phyloP scores from a whole-genome alignment of 2,329 filamentous ascomycete genomes.

The Colletotrichum abscissum region DNA sequence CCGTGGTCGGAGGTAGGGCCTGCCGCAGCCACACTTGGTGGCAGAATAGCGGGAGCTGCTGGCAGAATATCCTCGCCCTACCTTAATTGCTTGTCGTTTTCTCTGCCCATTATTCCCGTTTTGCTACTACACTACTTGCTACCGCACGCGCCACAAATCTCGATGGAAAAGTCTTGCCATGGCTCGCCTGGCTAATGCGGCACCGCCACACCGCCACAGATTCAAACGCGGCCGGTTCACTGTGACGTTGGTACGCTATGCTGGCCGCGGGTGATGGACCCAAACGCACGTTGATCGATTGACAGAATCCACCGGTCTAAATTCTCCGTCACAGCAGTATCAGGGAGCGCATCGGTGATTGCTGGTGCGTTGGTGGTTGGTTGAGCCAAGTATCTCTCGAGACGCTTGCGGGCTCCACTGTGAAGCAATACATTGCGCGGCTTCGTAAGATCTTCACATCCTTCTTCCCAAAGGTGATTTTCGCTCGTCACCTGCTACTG shows the following conservation, averaged over 20 bases:
- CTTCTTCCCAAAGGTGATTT: background rate
- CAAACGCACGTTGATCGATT: background rate
- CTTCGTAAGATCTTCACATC: background rate
- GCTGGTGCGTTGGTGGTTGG: too few relatives aligned
- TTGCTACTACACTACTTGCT: too few relatives aligned
- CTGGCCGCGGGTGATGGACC: too few relatives aligned
- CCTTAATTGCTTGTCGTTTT: background rate
- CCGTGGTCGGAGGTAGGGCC: too few relatives aligned
- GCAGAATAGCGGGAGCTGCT: too few relatives aligned
- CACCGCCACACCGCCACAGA: background rate
- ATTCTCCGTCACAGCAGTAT: background rate
- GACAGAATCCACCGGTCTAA: background rate
- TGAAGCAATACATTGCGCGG: slow-evolving; percentile 3
- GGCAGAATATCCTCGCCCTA: background rate
- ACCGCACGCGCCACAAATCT: background rate
- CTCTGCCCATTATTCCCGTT: too few relatives aligned
- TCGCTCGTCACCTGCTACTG: background rate
- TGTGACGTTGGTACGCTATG: background rate
- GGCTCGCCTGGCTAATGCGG: slow-evolving; percentile 2
- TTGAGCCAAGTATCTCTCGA: background rate
- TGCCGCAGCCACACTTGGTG: too few relatives aligned
- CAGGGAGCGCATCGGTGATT: background rate
- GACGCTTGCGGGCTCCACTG: background rate
- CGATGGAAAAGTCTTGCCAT: background rate
- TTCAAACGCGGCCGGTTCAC: background rate